A percentile compares a stretch with the other conserved stretches of the same genome.
Evolutionary conservation across 441 rosid species (phyloP).

Genomic region (Erodium chrysanthum): DNA sequence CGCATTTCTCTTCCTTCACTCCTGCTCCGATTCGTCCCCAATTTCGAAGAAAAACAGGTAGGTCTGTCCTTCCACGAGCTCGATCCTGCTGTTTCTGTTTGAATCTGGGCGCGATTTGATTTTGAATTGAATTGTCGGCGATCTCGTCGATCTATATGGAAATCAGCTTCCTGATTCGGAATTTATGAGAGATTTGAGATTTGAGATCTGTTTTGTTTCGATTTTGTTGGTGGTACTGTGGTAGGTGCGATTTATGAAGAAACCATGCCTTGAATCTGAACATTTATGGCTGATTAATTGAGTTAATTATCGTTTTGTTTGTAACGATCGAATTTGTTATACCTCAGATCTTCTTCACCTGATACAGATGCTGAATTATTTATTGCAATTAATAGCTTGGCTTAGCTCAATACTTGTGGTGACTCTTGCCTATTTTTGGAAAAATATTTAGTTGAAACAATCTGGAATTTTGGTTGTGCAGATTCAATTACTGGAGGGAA

Average conservation of each 20-base stretch:
- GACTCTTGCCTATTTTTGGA: too few relatives aligned
- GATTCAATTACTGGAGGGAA: constrained; percentile 4
- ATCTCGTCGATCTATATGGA: constrained; percentile 15
- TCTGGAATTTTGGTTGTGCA: constrained; percentile 15
- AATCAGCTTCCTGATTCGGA: not conserved
- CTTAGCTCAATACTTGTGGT: too few relatives aligned
- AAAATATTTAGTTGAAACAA: too few relatives aligned
- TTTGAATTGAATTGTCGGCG: constrained; percentile 2
- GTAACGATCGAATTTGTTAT: too few relatives aligned
- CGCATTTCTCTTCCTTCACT: not conserved
- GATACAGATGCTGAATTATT: too few relatives aligned
- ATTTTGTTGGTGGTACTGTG: not conserved
- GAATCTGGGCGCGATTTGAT: constrained; percentile 6
- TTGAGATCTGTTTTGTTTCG: not conserved
- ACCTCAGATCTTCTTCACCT: too few relatives aligned
- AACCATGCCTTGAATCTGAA: too few relatives aligned
- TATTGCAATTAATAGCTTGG: too few relatives aligned
- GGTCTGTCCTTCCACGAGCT: not conserved
- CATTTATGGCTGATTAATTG: too few relatives aligned
- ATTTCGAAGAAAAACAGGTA: too few relatives aligned
- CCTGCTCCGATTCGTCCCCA: not conserved
- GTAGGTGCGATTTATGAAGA: constrained; percentile 1
- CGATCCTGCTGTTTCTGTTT: not conserved
- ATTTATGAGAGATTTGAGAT: not conserved
- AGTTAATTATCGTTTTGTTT: too few relatives aligned